phyloP scores from a whole-genome alignment of 2,329 filamentous ascomycete genomes.

The Talaromyces pinophilus region DNA sequence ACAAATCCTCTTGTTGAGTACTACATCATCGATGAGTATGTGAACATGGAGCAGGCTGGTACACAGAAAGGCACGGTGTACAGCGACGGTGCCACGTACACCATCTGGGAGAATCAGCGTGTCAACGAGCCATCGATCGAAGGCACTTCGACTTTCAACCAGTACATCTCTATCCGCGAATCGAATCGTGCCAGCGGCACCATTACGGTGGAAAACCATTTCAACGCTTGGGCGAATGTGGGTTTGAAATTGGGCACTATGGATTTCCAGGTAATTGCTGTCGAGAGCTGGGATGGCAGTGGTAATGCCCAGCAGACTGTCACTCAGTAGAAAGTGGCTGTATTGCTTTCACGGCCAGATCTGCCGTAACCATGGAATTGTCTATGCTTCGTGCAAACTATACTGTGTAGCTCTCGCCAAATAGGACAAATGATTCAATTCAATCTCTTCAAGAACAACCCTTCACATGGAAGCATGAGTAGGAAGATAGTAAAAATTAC shows the following conservation, averaged over 20 bases:
- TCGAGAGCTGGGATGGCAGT: conserved; percentile 34
- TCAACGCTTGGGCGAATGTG: conserved; percentile 38
- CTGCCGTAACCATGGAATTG: background rate
- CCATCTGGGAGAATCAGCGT: conserved; percentile 41
- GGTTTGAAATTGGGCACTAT: conserved; percentile 38
- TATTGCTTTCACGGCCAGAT: background rate
- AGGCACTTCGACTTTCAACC: conserved; percentile 45
- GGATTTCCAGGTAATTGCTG: conserved; percentile 48
- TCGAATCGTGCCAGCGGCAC: conserved; percentile 39
- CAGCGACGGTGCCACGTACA: conserved; percentile 42
- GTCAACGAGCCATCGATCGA: conserved; percentile 44
- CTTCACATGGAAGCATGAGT: background rate
- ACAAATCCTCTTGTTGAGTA: conserved; percentile 41
- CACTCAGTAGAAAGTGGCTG: background rate
- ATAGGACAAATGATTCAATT: background rate
- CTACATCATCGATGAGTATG: conserved; percentile 42
- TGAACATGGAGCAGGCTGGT: conserved; percentile 32
- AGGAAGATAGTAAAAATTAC: background rate
- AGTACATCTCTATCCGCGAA: conserved; percentile 47
- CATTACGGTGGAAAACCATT: conserved; percentile 41
- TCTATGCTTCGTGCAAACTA: background rate
- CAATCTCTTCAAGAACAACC: background rate
- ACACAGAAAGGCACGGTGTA: conserved; percentile 39
- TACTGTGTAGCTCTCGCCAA: background rate
- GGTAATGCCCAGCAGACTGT: conserved; percentile 1